phyloP scores from a whole-genome alignment of 2,329 filamentous ascomycete genomes.

The Fusarium nisikadoi region DNA sequence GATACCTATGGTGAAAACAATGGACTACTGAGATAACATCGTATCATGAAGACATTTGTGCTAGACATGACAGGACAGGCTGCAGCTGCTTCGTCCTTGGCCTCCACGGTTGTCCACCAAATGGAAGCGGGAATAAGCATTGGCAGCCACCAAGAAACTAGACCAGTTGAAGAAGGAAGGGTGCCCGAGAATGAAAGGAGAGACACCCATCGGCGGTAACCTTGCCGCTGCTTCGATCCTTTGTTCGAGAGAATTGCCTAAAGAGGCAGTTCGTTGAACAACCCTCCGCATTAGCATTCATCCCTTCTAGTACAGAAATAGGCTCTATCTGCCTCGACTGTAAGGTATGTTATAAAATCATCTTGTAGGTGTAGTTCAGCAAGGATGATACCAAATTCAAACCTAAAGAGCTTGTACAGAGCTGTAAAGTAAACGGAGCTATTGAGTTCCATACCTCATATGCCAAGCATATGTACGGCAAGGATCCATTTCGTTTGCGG shows the following conservation, averaged over 20 bases:
- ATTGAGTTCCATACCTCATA: conserved; percentile 18
- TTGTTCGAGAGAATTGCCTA: conserved; percentile 31
- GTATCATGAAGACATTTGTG: conserved; percentile 17
- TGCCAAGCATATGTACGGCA: conserved; percentile 25
- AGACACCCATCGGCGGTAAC: not conserved
- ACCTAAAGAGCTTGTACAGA: not conserved
- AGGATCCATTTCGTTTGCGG: conserved; percentile 17
- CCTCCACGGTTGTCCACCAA: not conserved
- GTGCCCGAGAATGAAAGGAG: not conserved
- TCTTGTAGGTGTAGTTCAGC: not conserved
- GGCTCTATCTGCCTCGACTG: not conserved
- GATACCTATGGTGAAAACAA: not conserved
- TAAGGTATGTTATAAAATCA: not conserved
- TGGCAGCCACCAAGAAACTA: not conserved
- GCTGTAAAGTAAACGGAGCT: conserved; percentile 34
- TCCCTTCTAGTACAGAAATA: not conserved
- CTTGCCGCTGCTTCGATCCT: conserved; percentile 11
- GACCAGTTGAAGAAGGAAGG: conserved; percentile 4
- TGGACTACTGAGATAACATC: conserved; percentile 20
- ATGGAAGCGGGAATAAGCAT: conserved; percentile 6
- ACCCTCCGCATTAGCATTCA: not conserved
- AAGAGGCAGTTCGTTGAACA: conserved; percentile 22
- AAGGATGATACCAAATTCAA: not conserved
- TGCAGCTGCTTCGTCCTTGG: not conserved
- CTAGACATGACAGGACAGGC: not conserved